These are phyloP conservation scores for Solanum dulcamara DNA, from an alignment of 257 asterid genomes.

Conservation along the genomic window DNA sequence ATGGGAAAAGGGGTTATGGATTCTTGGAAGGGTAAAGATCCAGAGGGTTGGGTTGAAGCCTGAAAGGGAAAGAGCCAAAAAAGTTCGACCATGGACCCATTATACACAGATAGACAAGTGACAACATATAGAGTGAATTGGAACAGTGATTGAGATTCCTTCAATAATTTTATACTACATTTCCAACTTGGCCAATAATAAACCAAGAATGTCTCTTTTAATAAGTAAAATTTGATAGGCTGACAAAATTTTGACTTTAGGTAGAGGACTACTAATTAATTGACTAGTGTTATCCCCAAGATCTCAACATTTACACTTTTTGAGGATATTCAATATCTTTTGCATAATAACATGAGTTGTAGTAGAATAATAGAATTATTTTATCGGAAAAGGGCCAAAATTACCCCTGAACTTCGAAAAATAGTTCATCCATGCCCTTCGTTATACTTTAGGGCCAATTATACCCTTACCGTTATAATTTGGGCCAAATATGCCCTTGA, in stretches of 20 bases:
- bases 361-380: too few relatives aligned
- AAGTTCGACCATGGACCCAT: conserved; percentile 51
- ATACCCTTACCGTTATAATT: too few relatives aligned
- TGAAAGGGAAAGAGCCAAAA: conserved; percentile 19
- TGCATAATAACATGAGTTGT: too few relatives aligned
- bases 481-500: too few relatives aligned
- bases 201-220: neutral
- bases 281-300: neutral
- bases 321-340: neutral
- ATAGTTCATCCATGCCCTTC: too few relatives aligned
- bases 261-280: neutral
- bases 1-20: neutral
- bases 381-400: too few relatives aligned
- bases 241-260: neutral
- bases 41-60: neutral
- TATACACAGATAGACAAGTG: conserved; percentile 28
- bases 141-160: conserved; percentile 4
- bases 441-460: too few relatives aligned
- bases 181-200: neutral
- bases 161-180: neutral
- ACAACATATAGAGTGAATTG: neutral
- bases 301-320: neutral
- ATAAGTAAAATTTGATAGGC: neutral
- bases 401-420: too few relatives aligned
- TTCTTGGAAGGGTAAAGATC: conserved; percentile 3